Percentiles rank a stretch among this genome's conserved stretches.
These are phyloP conservation scores for Nakazawaea populi DNA, from an alignment of 805 yeast genomes.

Conservation along the genomic window DNA sequence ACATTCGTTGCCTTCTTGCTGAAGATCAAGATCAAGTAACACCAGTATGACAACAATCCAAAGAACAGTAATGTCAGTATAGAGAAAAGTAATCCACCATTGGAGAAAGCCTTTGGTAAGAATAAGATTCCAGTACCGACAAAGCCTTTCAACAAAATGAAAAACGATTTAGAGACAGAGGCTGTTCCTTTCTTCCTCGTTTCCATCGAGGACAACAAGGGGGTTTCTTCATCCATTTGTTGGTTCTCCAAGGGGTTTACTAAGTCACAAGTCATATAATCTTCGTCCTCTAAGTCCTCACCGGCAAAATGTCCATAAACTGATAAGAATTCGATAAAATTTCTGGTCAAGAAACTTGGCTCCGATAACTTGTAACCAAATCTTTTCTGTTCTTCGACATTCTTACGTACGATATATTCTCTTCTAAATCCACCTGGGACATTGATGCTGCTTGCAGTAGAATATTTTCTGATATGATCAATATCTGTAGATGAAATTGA, in stretches of 20 bases:
- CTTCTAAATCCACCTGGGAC: slow-evolving; percentile 84
- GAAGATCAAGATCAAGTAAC: slow-evolving; percentile 59
- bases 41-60: slow-evolving; percentile 72
- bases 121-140: slow-evolving; percentile 75
- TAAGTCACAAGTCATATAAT: slow-evolving; percentile 46
- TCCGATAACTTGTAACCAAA: slow-evolving; percentile 22
- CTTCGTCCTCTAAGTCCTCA: slow-evolving; percentile 70
- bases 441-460: slow-evolving; percentile 61
- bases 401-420: slow-evolving; percentile 43
- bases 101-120: slow-evolving; percentile 62
- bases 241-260: slow-evolving; percentile 15
- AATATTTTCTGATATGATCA: slow-evolving; percentile 42
- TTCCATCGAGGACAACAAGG: slow-evolving; percentile 17
- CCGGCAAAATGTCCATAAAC: slow-evolving; percentile 87
- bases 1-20: slow-evolving; percentile 57
- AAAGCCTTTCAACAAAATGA: slow-evolving; percentile 66
- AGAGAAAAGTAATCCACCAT: slow-evolving; percentile 68
- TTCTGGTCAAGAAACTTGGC: slow-evolving; percentile 55
- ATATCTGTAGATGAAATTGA: slow-evolving; percentile 21
- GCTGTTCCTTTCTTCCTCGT: slow-evolving; percentile 51
- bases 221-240: slow-evolving; percentile 33
- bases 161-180: slow-evolving; percentile 65
- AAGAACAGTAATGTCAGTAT: slow-evolving; percentile 45
- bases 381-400: slow-evolving; percentile 13
- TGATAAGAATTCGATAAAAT: slow-evolving; percentile 71